Evolutionary conservation across 805 yeast species (phyloP).

Genomic region (Ogataea dorogensis): DNA sequence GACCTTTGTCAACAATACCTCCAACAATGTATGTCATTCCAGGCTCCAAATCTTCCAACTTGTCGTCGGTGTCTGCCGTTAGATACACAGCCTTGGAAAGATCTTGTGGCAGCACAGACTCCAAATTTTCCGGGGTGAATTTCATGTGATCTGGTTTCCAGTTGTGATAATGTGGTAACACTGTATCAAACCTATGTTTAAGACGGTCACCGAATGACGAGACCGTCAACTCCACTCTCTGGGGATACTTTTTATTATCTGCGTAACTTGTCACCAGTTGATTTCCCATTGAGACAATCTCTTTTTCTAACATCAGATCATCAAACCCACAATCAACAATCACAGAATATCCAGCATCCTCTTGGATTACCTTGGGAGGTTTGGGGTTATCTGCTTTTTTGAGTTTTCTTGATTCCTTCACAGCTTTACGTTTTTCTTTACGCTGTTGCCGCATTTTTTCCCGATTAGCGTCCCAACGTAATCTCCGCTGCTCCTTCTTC

Average conservation of each 20-base stretch:
- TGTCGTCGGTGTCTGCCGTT: conserved; percentile 83
- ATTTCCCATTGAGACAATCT: conserved; percentile 64
- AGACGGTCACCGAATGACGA: conserved; percentile 67
- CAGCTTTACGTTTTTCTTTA: conserved; percentile 53
- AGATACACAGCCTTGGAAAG: conserved; percentile 57
- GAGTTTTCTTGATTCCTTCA: conserved; percentile 31
- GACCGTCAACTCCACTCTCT: conserved; percentile 57
- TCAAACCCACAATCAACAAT: conserved; percentile 82
- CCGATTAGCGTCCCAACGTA: conserved; percentile 60
- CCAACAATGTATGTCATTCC: conserved; percentile 84
- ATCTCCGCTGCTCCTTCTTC: conserved; percentile 62
- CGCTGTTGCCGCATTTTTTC: conserved; percentile 55
- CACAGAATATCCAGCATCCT: conserved; percentile 36
- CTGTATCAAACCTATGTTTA: conserved; percentile 63
- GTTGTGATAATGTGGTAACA: conserved; percentile 53
- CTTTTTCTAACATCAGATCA: conserved; percentile 78
- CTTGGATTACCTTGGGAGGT: conserved; percentile 38
- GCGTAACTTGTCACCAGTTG: conserved; percentile 85
- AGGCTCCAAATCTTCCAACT: conserved; percentile 58
- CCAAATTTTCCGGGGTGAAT: conserved; percentile 43
- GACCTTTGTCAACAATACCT: conserved; percentile 93
- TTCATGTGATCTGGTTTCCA: conserved; percentile 62
- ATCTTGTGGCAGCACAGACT: conserved; percentile 28
- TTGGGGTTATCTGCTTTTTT: conserved; percentile 25
- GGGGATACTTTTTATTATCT: conserved; percentile 61